phyloP scores from a whole-genome alignment of 2,329 filamentous ascomycete species.

The Epichloe coenophiala region DNA sequence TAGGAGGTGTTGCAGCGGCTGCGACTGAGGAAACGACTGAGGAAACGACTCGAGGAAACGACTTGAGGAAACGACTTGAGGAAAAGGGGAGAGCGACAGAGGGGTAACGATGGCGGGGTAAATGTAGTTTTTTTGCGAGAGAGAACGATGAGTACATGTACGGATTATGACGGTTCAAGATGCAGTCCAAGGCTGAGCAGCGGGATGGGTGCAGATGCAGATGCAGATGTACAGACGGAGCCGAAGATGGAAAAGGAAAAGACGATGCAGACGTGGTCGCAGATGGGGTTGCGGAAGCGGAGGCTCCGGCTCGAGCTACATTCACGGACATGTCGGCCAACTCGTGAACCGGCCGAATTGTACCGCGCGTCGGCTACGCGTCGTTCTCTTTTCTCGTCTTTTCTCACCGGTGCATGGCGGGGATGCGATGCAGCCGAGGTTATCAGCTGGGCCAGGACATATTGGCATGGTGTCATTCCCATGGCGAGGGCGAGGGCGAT shows the following conservation, averaged over 20 bases:
- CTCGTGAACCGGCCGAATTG: neutral
- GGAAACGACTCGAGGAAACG: neutral
- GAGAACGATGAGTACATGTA: neutral
- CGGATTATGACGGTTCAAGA: neutral
- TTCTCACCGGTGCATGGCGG: too few relatives aligned
- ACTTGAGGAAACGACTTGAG: neutral
- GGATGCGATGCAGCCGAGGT: too few relatives aligned
- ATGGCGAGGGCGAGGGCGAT: too few relatives aligned
- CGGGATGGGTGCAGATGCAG: neutral
- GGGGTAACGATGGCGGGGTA: neutral
- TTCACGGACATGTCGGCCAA: neutral
- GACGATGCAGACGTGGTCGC: neutral
- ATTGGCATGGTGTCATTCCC: too few relatives aligned
- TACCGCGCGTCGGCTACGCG: neutral
- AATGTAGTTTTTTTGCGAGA: neutral
- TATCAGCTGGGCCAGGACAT: too few relatives aligned
- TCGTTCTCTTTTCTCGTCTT: too few relatives aligned
- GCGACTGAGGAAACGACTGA: neutral
- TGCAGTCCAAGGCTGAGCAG: neutral
- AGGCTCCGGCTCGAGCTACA: neutral
- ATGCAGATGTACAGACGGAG: neutral
- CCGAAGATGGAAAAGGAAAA: neutral
- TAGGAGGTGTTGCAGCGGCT: neutral
- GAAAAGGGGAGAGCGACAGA: neutral
- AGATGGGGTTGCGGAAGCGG: neutral